Conservation (phyloP, 2,329 filamentous ascomycete species). For the Fusarium tanahbumbuense region DNA sequence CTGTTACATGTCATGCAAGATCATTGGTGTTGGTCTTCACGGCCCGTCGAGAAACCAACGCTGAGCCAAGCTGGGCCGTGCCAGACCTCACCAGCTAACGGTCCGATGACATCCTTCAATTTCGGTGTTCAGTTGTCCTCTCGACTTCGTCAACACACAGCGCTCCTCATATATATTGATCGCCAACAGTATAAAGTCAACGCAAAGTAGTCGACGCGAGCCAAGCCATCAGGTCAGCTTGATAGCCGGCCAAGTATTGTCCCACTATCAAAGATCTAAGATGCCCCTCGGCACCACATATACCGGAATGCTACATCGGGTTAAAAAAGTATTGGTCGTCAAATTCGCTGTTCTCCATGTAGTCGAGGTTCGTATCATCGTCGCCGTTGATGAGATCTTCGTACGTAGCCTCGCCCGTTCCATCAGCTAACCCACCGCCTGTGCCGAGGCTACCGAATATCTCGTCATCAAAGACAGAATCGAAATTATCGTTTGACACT, state of each 20-base stretch:
- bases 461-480: slow-evolving; percentile 59
- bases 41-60: background rate
- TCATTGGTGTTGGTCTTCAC: background rate
- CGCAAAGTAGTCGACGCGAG: background rate
- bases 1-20: background rate
- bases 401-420: slow-evolving; percentile 56
- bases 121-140: background rate
- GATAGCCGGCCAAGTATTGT: background rate
- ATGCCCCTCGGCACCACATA: background rate
- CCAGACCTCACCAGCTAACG: background rate
- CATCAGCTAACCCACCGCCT: slow-evolving; percentile 51
- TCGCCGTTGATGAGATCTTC: slow-evolving; percentile 62
- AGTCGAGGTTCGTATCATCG: slow-evolving; percentile 50
- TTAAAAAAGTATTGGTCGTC: slow-evolving; percentile 59
- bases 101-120: background rate
- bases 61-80: slow-evolving; percentile 6
- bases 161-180: background rate
- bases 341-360: slow-evolving; percentile 59
- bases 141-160: background rate
- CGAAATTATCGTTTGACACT: slow-evolving; percentile 44
- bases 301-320: slow-evolving; percentile 22
- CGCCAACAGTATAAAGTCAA: background rate
- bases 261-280: background rate
- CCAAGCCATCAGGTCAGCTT: background rate
- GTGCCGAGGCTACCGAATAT: slow-evolving; percentile 52